Evolutionary conservation across 2,329 filamentous ascomycete genomes (phyloP).

Genomic region (Amylocarpus encephaloides): DNA sequence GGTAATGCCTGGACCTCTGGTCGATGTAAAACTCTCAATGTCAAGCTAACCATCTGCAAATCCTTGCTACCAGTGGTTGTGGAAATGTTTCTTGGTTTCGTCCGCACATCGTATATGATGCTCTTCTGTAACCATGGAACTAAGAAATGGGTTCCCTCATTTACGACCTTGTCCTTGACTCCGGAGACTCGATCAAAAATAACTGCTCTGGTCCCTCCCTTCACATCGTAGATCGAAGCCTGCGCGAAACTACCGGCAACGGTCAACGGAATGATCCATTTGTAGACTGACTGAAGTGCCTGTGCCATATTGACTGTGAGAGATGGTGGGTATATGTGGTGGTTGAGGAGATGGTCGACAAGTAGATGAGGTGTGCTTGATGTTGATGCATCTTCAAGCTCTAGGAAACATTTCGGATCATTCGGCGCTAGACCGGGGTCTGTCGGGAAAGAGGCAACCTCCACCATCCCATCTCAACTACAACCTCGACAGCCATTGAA

Average conservation of each 20-base stretch:
- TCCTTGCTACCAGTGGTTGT: constrained; percentile 98
- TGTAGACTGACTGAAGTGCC: constrained; percentile 56
- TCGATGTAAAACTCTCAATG: constrained; percentile 86
- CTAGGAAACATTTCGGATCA: constrained; percentile 23
- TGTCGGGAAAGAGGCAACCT: constrained; percentile 20
- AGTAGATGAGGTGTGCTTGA: constrained; percentile 4
- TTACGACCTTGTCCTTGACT: constrained; percentile 87
- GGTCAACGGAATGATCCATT: constrained; percentile 66
- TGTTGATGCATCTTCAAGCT: constrained; percentile 8
- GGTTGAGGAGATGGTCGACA: constrained; percentile 6
- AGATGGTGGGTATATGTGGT: neutral
- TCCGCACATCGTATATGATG: constrained; percentile 94
- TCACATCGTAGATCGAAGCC: constrained; percentile 92
- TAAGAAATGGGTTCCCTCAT: constrained; percentile 95
- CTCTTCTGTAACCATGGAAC: constrained; percentile 92
- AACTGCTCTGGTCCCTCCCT: constrained; percentile 87
- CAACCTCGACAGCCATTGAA: constrained; percentile 22
- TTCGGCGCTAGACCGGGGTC: constrained; percentile 24
- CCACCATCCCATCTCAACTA: constrained; percentile 11
- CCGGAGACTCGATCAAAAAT: constrained; percentile 94
- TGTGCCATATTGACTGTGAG: constrained; percentile 37
- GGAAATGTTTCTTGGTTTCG: constrained; percentile 93
- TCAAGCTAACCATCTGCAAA: constrained; percentile 99
- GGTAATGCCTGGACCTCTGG: constrained; percentile 89
- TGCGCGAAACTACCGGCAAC: constrained; percentile 62